Conservation (phyloP, 2,329 filamentous ascomycete genomes). For the Rhynchosporium agropyri region DNA sequence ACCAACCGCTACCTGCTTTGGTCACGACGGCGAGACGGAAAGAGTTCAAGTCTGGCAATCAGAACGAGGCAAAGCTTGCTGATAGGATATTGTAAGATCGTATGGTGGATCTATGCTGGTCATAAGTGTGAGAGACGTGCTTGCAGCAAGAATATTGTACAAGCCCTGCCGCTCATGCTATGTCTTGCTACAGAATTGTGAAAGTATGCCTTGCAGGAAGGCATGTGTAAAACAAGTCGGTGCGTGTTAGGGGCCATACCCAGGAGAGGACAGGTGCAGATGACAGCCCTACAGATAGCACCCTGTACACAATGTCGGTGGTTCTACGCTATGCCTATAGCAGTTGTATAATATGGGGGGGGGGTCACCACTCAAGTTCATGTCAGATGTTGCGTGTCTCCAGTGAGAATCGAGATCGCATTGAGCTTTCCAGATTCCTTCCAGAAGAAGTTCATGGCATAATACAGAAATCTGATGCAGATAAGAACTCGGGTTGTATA, state of each 20-base stretch:
- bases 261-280: neutral
- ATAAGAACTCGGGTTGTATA: conserved; percentile 2
- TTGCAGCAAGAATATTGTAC: neutral
- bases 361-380: neutral
- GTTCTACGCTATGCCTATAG: conserved; percentile 2
- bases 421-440: neutral
- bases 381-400: neutral
- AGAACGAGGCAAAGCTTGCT: conserved; percentile 23
- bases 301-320: conserved; percentile 5
- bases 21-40: conserved; percentile 31
- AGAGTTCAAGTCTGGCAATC: conserved; percentile 15
- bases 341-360: conserved; percentile 7
- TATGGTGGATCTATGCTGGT: conserved; percentile 3
- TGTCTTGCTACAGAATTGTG: neutral
- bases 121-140: conserved; percentile 12
- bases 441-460: conserved; percentile 3
- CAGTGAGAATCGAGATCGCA: conserved; percentile 3
- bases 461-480: neutral
- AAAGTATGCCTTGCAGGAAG: neutral
- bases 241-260: neutral
- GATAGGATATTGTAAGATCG: conserved; percentile 34
- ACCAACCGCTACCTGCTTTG: conserved; percentile 24
- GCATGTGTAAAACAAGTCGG: neutral
- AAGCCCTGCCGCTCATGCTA: neutral
- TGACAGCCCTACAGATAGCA: conserved; percentile 7